Base-by-base conservation (phyloP, 2,329 filamentous ascomycete species). In the Cryphonectria nitschkei region DNA sequence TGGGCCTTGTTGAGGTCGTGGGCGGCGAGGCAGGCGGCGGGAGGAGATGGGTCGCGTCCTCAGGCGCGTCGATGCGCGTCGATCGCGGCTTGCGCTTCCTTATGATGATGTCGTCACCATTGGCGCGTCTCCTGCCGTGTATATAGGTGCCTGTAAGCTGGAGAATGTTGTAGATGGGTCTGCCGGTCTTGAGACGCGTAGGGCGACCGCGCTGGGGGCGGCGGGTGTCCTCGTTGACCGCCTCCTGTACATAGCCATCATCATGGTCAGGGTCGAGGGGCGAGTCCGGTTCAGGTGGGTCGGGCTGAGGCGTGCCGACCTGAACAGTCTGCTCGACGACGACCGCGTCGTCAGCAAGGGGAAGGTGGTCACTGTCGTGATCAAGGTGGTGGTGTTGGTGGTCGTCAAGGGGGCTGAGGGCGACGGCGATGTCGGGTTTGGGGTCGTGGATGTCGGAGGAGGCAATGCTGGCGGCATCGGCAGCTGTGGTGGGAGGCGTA, bases 121-220 rank as follows among this genome's bases (percentile, higher is more conserved):
- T 88, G 61, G 84, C 78, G 79, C 81, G 84, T 80, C 81, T 85
- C 75, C 86, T 88, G 66, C 86, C 89, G 74, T 91, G 89, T 60
- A 86, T 84, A 39, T 86, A 85, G 64, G 88, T 92, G 74, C 90
- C 89, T 70, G 85, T 86, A 67, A 92, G 83, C 75, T 87, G 85
- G 74, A 88, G 84, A 22, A 92, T 81, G 75, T 93, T 93, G 81
- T 93, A 93, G 22, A 90, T 87, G 16, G 87, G 85, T 26, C 88
- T 82, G 68, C 84, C 85, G n/a, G 67, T 50, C 81, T 76, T 73
- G 87, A 85, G 52, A 84, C 82, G 76, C 90, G 87, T 75, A 85
- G 86, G 72, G 87, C 84, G 70, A 89, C 87, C 68, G 78, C 76
- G 66, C 79, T 75, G n/a, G 80, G 76, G 60, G 79, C 74, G 67